Conservation (phyloP, 345 rosid species). For the Passiflora organensis region DNA sequence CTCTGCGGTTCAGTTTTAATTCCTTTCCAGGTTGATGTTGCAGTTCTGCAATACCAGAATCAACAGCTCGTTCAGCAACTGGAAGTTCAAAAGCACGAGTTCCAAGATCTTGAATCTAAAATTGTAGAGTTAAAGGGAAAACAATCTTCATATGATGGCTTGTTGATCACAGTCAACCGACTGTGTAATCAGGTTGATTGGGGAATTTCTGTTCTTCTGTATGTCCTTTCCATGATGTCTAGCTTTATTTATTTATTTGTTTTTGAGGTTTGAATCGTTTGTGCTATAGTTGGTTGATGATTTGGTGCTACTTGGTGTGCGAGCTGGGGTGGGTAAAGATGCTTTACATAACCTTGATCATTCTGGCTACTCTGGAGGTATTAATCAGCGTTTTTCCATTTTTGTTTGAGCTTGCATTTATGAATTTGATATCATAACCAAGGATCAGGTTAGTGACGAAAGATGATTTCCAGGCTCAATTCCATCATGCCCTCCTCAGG, state of each 20-base stretch:
- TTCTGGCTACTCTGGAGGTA: slow-evolving; percentile 50
- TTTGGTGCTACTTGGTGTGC: slow-evolving; percentile 61
- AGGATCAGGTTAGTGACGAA: slow-evolving; percentile 16
- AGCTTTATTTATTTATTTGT: background rate
- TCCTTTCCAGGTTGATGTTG: slow-evolving; percentile 58
- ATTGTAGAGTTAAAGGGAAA: slow-evolving; percentile 47
- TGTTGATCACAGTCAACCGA: slow-evolving; percentile 52
- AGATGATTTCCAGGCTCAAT: slow-evolving; percentile 45
- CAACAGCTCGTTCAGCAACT: slow-evolving; percentile 77
- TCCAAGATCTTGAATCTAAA: slow-evolving; percentile 58
- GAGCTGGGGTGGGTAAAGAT: slow-evolving; percentile 55
- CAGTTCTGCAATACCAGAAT: slow-evolving; percentile 75
- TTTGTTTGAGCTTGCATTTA: slow-evolving; percentile 1
- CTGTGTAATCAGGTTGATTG: slow-evolving; percentile 73
- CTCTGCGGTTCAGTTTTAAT: background rate
- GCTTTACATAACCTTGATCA: slow-evolving; percentile 41
- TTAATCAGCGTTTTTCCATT: slow-evolving; percentile 1
- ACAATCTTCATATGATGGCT: slow-evolving; percentile 60
- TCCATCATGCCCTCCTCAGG: slow-evolving; percentile 68
- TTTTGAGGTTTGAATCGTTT: no score
- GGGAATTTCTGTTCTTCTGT: background rate
- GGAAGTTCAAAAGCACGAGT: slow-evolving; percentile 64
- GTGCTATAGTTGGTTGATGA: slow-evolving; percentile 80
- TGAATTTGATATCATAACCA: background rate
- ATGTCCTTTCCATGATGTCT: background rate